Percentiles rank a stretch among this genome's conserved stretches.
Evolutionary conservation across 805 yeast genomes (phyloP).

Genomic region (Brettanomyces bruxellensis): DNA sequence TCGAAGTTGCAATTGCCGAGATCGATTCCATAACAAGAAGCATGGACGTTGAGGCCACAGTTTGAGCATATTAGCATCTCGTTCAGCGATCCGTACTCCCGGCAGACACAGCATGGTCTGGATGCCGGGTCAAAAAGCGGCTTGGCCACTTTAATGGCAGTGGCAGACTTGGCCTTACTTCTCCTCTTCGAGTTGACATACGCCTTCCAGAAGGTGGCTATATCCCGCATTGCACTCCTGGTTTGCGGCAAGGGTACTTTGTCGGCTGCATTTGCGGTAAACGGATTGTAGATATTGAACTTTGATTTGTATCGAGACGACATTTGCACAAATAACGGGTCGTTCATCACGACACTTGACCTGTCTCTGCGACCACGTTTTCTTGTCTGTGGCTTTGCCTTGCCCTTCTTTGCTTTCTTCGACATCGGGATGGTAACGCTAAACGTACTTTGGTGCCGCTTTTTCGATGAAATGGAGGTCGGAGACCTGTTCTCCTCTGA

Average conservation of each 20-base stretch:
- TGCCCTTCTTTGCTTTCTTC: neutral
- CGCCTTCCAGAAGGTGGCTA: slow-evolving; percentile 13
- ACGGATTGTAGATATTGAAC: slow-evolving; percentile 16
- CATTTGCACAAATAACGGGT: slow-evolving; percentile 4
- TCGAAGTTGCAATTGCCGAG: neutral
- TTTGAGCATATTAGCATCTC: slow-evolving; percentile 46
- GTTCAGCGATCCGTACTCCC: slow-evolving; percentile 23
- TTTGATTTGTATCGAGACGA: slow-evolving; percentile 17
- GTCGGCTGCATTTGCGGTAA: slow-evolving; percentile 6
- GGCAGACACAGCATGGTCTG: slow-evolving; percentile 52
- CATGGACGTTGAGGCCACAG: slow-evolving; percentile 68
- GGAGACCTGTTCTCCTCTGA: neutral
- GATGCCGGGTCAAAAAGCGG: slow-evolving; percentile 18
- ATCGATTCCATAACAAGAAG: slow-evolving; percentile 54
- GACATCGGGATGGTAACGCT: neutral
- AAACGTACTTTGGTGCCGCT: neutral
- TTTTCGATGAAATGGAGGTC: neutral
- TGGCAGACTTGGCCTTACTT: neutral
- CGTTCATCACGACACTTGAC: neutral
- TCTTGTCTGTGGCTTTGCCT: neutral
- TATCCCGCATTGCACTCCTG: slow-evolving; percentile 14
- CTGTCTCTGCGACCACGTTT: neutral
- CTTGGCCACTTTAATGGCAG: slow-evolving; percentile 1
- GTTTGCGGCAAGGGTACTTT: slow-evolving; percentile 13
- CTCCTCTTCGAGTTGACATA: slow-evolving; percentile 4